These are phyloP conservation scores for Colletotrichum trifolii DNA, from an alignment of 2,329 filamentous ascomycete species.

Conservation along the genomic window DNA sequence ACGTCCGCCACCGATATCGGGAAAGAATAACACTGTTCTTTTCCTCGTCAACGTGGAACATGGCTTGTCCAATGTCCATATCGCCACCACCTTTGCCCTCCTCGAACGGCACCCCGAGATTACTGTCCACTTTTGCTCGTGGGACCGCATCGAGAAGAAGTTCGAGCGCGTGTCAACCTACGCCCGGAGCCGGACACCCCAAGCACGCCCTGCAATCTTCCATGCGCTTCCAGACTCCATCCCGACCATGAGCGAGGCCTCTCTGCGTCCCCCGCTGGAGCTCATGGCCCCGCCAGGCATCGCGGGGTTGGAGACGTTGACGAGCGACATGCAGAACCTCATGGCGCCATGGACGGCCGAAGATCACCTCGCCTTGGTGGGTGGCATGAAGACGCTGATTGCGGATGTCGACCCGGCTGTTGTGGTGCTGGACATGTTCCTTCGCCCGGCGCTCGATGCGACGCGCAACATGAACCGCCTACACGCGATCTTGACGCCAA, in stretches of 20 bases:
- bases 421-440: constrained; percentile 46
- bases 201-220: constrained; percentile 39
- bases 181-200: constrained; percentile 36
- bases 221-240: constrained; percentile 39
- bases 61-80: constrained; percentile 50
- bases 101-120: constrained; percentile 46
- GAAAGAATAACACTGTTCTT: constrained; percentile 46
- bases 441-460: constrained; percentile 42
- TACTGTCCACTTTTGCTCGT: constrained; percentile 50
- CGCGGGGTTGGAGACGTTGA: constrained; percentile 32
- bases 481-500: constrained; percentile 55
- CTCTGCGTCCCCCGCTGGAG: constrained; percentile 33
- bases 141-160: constrained; percentile 36
- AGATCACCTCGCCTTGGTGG: constrained; percentile 45
- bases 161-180: constrained; percentile 32
- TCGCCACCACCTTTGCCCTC: constrained; percentile 48
- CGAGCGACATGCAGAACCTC: constrained; percentile 37
- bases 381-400: constrained; percentile 41
- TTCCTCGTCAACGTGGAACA: constrained; percentile 47
- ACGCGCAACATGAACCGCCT: constrained; percentile 39
- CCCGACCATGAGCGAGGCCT: constrained; percentile 37
- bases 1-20: constrained; percentile 18
- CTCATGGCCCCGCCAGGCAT: constrained; percentile 39
- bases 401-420: constrained; percentile 46
- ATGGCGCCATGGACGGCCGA: constrained; percentile 44